A percentile compares a stretch with the other conserved stretches of the same genome.
Evolutionary conservation across 345 rosid species (phyloP).

Genomic region (Brassica nigra): DNA sequence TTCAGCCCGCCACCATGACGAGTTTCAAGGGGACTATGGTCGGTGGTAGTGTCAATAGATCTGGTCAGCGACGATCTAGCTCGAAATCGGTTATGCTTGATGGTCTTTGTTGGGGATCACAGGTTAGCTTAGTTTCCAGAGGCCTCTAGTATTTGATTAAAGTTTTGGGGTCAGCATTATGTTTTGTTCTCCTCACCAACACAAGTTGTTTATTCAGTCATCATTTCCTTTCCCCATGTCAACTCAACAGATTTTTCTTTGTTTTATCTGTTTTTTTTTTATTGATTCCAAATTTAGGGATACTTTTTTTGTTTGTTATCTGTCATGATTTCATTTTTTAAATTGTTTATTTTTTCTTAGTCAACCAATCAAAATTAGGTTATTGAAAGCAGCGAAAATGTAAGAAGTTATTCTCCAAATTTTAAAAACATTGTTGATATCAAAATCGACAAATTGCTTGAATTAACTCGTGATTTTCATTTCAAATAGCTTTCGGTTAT

Average conservation of each 20-base stretch:
- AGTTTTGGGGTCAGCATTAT: slow-evolving; percentile 2
- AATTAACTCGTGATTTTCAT: neutral
- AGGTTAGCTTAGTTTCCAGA: slow-evolving; percentile 12
- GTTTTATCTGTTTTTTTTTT: neutral
- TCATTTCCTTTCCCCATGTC: neutral
- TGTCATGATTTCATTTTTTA: slow-evolving; percentile 7
- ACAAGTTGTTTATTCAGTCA: slow-evolving; percentile 15
- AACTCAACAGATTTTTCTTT: neutral
- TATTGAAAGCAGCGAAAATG: neutral
- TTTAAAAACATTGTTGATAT: neutral
- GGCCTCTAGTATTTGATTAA: slow-evolving; percentile 16
- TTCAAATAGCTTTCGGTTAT: neutral
- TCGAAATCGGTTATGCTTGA: slow-evolving; percentile 1
- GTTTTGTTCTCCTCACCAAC: slow-evolving; percentile 9
- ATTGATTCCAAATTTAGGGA: neutral
- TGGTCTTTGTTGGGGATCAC: slow-evolving; percentile 22
- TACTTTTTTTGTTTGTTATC: slow-evolving; percentile 14
- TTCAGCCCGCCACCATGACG: neutral
- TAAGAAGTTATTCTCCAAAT: neutral
- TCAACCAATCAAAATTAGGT: neutral
- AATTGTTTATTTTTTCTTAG: neutral
- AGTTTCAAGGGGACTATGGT: slow-evolving; percentile 17
- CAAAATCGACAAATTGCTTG: neutral
- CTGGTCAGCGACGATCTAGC: neutral
- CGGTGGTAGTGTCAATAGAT: slow-evolving; percentile 18